A percentile compares a stretch with the other conserved stretches of the same genome.
These are phyloP conservation scores for Triadica sebifera DNA, from an alignment of 345 rosid genomes.

Conservation along the genomic window DNA sequence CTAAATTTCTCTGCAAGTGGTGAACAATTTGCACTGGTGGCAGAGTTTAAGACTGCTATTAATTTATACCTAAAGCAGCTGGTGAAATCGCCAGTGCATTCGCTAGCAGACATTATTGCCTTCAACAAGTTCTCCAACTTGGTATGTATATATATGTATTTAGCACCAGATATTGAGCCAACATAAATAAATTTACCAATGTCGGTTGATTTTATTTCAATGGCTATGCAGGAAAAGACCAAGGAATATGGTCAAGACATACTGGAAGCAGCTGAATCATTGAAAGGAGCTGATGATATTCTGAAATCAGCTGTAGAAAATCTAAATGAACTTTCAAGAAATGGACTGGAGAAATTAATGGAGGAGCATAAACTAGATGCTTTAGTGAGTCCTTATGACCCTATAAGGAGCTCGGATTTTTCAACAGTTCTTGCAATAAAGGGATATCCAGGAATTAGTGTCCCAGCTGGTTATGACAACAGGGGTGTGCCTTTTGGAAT, in stretches of 20 bases:
- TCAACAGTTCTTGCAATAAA: slow-evolving; percentile 51
- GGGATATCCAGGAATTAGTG: slow-evolving; percentile 66
- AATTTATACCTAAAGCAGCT: slow-evolving; percentile 47
- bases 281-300: slow-evolving; percentile 29
- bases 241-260: slow-evolving; percentile 48
- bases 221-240: slow-evolving; percentile 44
- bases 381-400: slow-evolving; percentile 29
- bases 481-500: slow-evolving; percentile 63
- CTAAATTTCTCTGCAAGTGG: slow-evolving; percentile 25
- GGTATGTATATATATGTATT: slow-evolving; percentile 29
- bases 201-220: not conserved
- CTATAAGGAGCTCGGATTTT: not conserved
- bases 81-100: slow-evolving; percentile 49
- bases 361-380: slow-evolving; percentile 46
- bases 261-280: slow-evolving; percentile 39
- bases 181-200: not conserved
- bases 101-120: slow-evolving; percentile 55
- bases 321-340: slow-evolving; percentile 15
- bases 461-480: slow-evolving; percentile 58
- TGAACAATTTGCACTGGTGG: slow-evolving; percentile 35
- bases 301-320: slow-evolving; percentile 9
- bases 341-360: slow-evolving; percentile 20
- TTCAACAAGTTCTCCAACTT: slow-evolving; percentile 46
- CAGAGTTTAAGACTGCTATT: slow-evolving; percentile 55
- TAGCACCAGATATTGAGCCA: not conserved